Evolutionary conservation across 2,329 filamentous ascomycete species (phyloP), one percentile per base, ranked within the genome.

Genomic region (Fusarium tupiense): DNA sequence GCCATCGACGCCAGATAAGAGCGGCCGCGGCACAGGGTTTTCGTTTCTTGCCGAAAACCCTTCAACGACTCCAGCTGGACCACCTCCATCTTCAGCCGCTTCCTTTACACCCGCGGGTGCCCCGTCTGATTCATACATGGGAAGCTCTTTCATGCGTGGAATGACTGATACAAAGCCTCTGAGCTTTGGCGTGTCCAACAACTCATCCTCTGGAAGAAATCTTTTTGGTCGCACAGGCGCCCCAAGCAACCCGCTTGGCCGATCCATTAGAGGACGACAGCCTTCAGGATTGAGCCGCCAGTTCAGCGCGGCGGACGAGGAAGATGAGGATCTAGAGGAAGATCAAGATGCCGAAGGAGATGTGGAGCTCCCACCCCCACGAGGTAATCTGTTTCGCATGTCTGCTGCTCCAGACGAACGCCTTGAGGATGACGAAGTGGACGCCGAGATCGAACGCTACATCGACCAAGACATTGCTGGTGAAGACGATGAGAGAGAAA

Each of bases 81-180:
- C 85, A 35, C 87, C 88, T 16, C 87, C 87, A 22, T 88, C 88
- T 35, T 87, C 87, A 13, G 84, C 85, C 14, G 85, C 85, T 9
- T 89, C 87, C 49, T 90, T 89, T 80, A 89, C 88, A 3, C 88
- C 88, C 4, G 84, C 85, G 22, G 89, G 89, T 64, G 88, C 88
- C 22, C 88, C 88, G 2, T 88, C 88, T 29, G 86, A 85, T 37
- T 87, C 87, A 19, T 89, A 85, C 75, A 80, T 90, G 43, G 86
- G 88, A 64, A 89, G 88, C 80, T 89, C 88, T 43, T 84, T 89
- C 61, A 82, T 87, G 81, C 84, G 84, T 54, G 84, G 81, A 49
- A 81, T 82, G 76, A 80, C 81, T 43, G 80, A 80, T 40, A 80
- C 81, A 24, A 86, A 85, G 53, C 76, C 85, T 1, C 80, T 81